phyloP scores from a whole-genome alignment of 78 protist genomes.

The Guillardia theta region DNA sequence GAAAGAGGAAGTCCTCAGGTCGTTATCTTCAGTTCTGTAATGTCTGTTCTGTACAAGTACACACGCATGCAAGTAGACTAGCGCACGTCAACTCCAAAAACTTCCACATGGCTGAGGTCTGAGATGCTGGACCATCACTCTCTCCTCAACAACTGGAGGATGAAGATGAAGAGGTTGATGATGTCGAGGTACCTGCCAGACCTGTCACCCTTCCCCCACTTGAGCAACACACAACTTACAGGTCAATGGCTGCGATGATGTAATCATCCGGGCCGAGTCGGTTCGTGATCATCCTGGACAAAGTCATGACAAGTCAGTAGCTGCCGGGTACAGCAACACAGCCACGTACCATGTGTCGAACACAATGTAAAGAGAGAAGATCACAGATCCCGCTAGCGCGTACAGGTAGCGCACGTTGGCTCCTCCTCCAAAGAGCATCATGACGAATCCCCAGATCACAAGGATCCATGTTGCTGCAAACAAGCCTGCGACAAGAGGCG shows the following conservation, averaged over 20 bases:
- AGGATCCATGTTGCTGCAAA: not conserved
- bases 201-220: not conserved
- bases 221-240: not conserved
- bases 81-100: too few species aligned
- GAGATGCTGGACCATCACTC: too few species aligned
- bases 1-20: too few species aligned
- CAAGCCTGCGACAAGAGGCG: not conserved
- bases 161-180: constrained; percentile 13
- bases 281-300: not conserved
- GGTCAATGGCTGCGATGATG: not conserved
- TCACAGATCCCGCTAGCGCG: not conserved
- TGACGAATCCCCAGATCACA: not conserved
- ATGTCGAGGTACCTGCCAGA: not conserved
- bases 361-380: constrained; percentile 10
- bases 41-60: too few species aligned
- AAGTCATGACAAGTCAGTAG: not conserved
- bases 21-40: too few species aligned
- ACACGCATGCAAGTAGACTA: too few species aligned
- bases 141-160: not conserved
- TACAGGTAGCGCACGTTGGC: not conserved
- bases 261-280: not conserved
- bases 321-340: not conserved
- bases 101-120: too few species aligned
- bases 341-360: not conserved
- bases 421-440: not conserved